Evolutionary conservation across 441 rosid genomes (phyloP).

Genomic region (Aleurites moluccanus): DNA sequence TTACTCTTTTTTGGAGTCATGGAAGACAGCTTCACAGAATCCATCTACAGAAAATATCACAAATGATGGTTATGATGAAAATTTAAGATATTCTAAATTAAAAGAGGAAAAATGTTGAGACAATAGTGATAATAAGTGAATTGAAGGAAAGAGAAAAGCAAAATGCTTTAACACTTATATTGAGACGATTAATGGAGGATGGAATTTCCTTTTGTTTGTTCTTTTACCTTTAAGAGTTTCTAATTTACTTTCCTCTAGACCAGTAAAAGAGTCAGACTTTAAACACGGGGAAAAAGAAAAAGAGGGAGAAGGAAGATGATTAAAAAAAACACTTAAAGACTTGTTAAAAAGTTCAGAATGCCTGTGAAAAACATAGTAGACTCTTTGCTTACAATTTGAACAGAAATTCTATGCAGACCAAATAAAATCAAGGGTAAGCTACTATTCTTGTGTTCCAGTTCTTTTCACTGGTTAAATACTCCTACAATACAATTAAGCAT

Average conservation of each 20-base stretch:
- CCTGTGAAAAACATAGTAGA: not conserved
- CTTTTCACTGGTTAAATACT: slow-evolving; percentile 15
- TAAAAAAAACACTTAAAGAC: slow-evolving; percentile 17
- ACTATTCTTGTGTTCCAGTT: not conserved
- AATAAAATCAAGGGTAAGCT: slow-evolving; percentile 5
- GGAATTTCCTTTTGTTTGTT: slow-evolving; percentile 21
- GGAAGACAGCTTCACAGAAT: slow-evolving; percentile 51
- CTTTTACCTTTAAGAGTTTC: slow-evolving; percentile 12
- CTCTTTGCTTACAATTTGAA: not conserved
- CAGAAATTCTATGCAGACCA: not conserved
- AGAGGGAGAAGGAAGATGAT: not conserved
- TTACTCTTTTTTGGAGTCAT: slow-evolving; percentile 57
- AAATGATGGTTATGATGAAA: slow-evolving; percentile 21
- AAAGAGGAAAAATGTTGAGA: slow-evolving; percentile 9
- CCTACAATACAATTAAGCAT: slow-evolving; percentile 3
- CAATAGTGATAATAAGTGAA: slow-evolving; percentile 23
- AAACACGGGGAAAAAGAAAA: not conserved
- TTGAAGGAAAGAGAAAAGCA: slow-evolving; percentile 34
- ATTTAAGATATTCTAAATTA: slow-evolving; percentile 12
- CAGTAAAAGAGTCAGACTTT: slow-evolving; percentile 18
- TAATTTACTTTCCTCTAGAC: slow-evolving; percentile 18
- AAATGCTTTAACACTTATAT: slow-evolving; percentile 41
- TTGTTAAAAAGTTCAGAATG: slow-evolving; percentile 14
- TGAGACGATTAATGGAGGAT: slow-evolving; percentile 30
- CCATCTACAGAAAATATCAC: slow-evolving; percentile 54